phyloP scores from a whole-genome alignment of 208 protist species.

The Leishmania amazonensis region DNA sequence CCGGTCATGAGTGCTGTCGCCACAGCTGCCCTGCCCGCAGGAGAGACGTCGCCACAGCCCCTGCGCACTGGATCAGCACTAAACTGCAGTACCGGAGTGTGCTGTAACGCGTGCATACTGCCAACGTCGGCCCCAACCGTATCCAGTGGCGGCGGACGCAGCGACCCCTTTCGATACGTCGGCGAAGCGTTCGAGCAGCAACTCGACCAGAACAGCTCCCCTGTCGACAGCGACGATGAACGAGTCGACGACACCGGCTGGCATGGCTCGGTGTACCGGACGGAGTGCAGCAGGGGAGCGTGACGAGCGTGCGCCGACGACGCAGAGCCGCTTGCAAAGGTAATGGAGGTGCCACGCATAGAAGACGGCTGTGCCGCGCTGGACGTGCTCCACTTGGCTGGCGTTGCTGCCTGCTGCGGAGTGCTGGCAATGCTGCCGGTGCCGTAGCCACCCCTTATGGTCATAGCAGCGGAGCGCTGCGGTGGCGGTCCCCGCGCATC shows the following conservation, averaged over 20 bases:
- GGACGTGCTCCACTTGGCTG: conserved; percentile 18
- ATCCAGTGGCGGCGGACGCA: conserved; percentile 3
- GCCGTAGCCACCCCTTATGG: neutral
- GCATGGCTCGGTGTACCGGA: conserved; percentile 11
- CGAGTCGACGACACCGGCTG: conserved; percentile 18
- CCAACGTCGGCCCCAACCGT: neutral
- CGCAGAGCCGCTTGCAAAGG: conserved; percentile 27
- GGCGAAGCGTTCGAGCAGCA: neutral
- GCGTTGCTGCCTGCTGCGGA: neutral
- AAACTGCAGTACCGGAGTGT: neutral
- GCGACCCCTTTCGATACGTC: conserved; percentile 3
- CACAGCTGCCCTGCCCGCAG: neutral
- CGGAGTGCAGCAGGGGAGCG: conserved; percentile 11
- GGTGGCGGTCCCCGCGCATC: neutral
- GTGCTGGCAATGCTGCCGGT: conserved; percentile 1
- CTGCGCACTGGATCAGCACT: neutral
- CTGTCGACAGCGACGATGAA: conserved; percentile 5
- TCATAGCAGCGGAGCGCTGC: conserved; percentile 16
- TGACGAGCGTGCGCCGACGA: conserved; percentile 11
- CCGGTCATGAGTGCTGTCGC: neutral
- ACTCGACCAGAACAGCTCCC: conserved; percentile 2
- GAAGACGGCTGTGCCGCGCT: conserved; percentile 19
- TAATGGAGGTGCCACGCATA: conserved; percentile 28
- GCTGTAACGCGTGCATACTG: neutral
- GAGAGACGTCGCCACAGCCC: neutral